Conservation (phyloP, 352 stramenopile species). For the Pythium scleroteichum region DNA sequence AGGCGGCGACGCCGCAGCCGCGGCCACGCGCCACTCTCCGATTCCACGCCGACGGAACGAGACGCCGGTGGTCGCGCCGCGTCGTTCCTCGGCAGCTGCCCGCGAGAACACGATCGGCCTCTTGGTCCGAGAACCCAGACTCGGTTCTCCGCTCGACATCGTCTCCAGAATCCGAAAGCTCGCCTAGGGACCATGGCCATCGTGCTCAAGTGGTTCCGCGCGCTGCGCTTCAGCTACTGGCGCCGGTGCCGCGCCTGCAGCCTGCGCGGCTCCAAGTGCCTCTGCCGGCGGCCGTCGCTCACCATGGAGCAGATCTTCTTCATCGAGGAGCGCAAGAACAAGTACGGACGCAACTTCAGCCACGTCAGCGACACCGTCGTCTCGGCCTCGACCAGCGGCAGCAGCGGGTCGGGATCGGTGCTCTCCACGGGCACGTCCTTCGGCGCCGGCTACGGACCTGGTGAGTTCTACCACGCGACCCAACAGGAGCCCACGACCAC, state of each 20-base stretch:
- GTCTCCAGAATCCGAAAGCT: not conserved
- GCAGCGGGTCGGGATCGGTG: slow-evolving; percentile 33
- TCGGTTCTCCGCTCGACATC: not conserved
- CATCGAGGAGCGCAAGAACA: slow-evolving; percentile 83
- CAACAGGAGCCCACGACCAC: slow-evolving; percentile 18
- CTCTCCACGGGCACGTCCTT: slow-evolving; percentile 41
- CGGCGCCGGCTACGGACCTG: slow-evolving; percentile 34
- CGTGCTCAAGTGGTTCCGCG: slow-evolving; percentile 53
- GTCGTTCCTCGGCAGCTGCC: not conserved
- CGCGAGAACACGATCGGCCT: not conserved
- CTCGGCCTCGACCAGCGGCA: slow-evolving; percentile 31
- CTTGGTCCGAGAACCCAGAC: not conserved
- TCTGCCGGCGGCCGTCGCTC: slow-evolving; percentile 70
- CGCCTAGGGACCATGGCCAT: slow-evolving; percentile 43
- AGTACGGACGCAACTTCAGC: slow-evolving; percentile 77
- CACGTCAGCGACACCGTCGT: slow-evolving; percentile 74
- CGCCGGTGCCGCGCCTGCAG: slow-evolving; percentile 66
- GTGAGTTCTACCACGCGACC: slow-evolving; percentile 27
- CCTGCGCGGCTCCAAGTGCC: slow-evolving; percentile 62
- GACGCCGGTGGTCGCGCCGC: too few species aligned
- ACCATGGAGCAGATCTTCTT: slow-evolving; percentile 81
- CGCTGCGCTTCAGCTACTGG: slow-evolving; percentile 70
- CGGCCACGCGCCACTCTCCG: slow-evolving; percentile 2
- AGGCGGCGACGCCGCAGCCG: slow-evolving; percentile 19
- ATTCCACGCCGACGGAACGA: not conserved